phyloP scores from a whole-genome alignment of 2,329 filamentous ascomycete species.

The Ophiostoma montium region DNA sequence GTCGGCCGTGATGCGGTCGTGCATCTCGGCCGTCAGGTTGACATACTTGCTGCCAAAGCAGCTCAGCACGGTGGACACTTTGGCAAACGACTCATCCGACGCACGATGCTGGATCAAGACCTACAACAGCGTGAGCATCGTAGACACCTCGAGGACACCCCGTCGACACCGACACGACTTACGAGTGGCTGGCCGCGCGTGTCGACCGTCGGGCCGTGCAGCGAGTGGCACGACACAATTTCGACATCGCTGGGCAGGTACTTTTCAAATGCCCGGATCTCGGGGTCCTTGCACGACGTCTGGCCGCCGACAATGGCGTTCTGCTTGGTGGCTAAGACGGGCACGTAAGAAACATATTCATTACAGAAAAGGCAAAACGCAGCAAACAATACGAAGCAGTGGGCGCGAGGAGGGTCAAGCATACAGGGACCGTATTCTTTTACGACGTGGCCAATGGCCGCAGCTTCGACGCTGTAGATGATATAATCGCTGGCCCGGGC shows the following conservation, averaged over 20 bases:
- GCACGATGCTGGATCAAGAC: constrained; percentile 86
- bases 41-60: constrained; percentile 81
- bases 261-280: constrained; percentile 84
- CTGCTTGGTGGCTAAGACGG: constrained; percentile 60
- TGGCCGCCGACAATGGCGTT: constrained; percentile 93
- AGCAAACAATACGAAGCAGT: constrained; percentile 1
- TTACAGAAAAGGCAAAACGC: no score
- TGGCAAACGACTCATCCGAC: constrained; percentile 56
- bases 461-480: constrained; percentile 96
- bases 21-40: constrained; percentile 70
- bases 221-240: constrained; percentile 90
- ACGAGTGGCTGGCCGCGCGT: constrained; percentile 56
- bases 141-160: no score
- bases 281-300: constrained; percentile 94
- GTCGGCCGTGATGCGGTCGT: constrained; percentile 95
- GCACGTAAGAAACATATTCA: background rate
- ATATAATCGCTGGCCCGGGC: constrained; percentile 96
- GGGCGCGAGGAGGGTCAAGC: constrained; percentile 19
- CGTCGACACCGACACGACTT: no score
- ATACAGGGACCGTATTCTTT: constrained; percentile 85
- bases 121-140: constrained; percentile 21
- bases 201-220: constrained; percentile 86
- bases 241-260: constrained; percentile 79
- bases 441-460: constrained; percentile 76
- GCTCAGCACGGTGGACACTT: constrained; percentile 68